Evolutionary conservation across 2,329 filamentous ascomycete species (phyloP).

Genomic region (Oidium heveae): DNA sequence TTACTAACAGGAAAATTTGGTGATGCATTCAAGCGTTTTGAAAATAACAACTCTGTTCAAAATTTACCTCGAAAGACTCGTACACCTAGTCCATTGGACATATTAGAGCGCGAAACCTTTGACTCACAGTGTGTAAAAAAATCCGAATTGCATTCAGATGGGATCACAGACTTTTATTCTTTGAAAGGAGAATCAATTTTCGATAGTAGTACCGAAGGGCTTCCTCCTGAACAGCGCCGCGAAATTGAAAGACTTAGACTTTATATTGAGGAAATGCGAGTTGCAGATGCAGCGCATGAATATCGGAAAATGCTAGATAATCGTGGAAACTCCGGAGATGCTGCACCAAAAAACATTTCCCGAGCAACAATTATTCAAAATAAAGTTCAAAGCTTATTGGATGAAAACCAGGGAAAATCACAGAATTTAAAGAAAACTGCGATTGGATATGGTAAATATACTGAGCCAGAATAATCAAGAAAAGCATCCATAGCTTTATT

Average conservation of each 20-base stretch:
- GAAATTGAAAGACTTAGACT: conserved; percentile 66
- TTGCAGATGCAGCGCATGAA: conserved; percentile 70
- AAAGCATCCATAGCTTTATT: too few relatives aligned
- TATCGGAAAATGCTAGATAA: conserved; percentile 54
- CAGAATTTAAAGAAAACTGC: conserved; percentile 39
- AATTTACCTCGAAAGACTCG: conserved; percentile 18
- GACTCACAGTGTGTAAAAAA: conserved; percentile 42
- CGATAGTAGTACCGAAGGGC: conserved; percentile 34
- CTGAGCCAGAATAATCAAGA: too few relatives aligned
- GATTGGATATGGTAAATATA: too few relatives aligned
- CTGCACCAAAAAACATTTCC: conserved; percentile 28
- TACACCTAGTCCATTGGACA: conserved; percentile 19
- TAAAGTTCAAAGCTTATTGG: conserved; percentile 63
- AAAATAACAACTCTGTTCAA: conserved; percentile 19
- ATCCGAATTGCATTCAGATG: conserved; percentile 45
- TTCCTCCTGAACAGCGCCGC: conserved; percentile 69
- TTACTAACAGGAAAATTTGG: conserved; percentile 75
- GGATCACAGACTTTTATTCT: conserved; percentile 16
- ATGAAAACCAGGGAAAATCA: conserved; percentile 42
- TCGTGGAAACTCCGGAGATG: conserved; percentile 19
- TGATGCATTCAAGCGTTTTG: conserved; percentile 82
- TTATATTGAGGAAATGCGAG: conserved; percentile 69
- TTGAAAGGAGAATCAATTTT: neutral
- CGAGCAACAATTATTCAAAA: conserved; percentile 73
- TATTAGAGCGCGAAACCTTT: conserved; percentile 19